Base-by-base conservation (phyloP, 2,329 filamentous ascomycete genomes). In the Teratosphaeriaceae sp. region DNA sequence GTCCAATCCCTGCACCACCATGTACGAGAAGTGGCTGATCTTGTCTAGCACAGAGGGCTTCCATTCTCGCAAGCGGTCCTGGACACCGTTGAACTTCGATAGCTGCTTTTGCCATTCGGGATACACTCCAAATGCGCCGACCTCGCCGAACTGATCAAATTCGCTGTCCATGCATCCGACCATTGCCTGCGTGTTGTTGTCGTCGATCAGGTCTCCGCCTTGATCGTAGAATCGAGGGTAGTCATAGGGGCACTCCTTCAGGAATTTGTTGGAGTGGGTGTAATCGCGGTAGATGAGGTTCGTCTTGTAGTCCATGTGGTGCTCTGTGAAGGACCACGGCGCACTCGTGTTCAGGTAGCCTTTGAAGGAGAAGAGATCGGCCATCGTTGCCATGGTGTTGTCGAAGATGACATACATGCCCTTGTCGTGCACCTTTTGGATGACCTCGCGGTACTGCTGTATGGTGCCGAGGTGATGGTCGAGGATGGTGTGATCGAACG, bases 51-150 rank as follows among this genome's bases (percentile, higher is more conserved):
- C 79, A 11, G 72, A 71, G 2, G 76, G 74, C 19, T 72, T 55
- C 80, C 80, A 84, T 52, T 82, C 79, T 40, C 80, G 72, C 2
- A 84, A 66, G 55, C 80, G 78, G 59, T 84, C 80, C 60, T 84
- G 80, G 1, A 82, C 79, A 31, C 75, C 79, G 37, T 78, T 78
- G 60, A 83, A 84, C 51, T 82, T 83, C 16, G 77, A 72, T 31
- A 83, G 67, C 57, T 83, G 76, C 56, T 77, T 75, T 53, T 80
- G 65, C 74, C 76, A 82, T 54, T 82, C 76, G 0, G 77, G 74
- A 45, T 74, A 80, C 12, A 78, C 72, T 49, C 79, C 79, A 51
- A 82, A 81, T 30, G 78, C 78, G 56, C 78, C 75, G 19, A 75
- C 74, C 50, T 82, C 78, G 40, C 79, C 79, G 49, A 78, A 82